These are phyloP conservation scores for Zarea fungicola DNA, from an alignment of 2,329 filamentous ascomycete genomes.

Conservation along the genomic window DNA sequence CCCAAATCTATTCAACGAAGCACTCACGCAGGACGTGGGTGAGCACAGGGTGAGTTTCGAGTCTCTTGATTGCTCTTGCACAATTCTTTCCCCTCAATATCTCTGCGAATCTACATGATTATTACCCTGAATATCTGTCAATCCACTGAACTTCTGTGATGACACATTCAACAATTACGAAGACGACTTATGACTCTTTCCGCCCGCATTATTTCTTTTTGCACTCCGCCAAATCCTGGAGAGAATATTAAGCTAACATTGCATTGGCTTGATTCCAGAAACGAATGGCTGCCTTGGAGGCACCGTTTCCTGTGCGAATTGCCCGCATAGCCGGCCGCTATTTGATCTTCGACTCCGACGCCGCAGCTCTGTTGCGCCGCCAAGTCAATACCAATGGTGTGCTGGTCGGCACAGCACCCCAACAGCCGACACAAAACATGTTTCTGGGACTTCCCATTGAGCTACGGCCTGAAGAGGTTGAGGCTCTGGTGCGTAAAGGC, in stretches of 20 bases:
- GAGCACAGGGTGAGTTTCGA: slow-evolving; percentile 16
- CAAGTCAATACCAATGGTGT: slow-evolving; percentile 81
- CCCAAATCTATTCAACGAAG: neutral
- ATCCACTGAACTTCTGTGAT: slow-evolving; percentile 50
- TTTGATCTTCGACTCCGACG: slow-evolving; percentile 82
- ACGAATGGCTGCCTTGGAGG: slow-evolving; percentile 18
- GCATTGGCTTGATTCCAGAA: slow-evolving; percentile 1
- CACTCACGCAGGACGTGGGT: slow-evolving; percentile 12
- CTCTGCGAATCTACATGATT: slow-evolving; percentile 39
- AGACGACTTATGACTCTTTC: slow-evolving; percentile 38
- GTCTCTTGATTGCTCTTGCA: slow-evolving; percentile 7
- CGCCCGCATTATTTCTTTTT: slow-evolving; percentile 4
- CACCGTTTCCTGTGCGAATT: slow-evolving; percentile 60
- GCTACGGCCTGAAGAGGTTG: slow-evolving; percentile 85
- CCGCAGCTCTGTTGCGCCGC: slow-evolving; percentile 71
- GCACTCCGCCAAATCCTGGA: neutral
- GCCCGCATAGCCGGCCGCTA: slow-evolving; percentile 76
- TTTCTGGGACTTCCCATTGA: slow-evolving; percentile 86
- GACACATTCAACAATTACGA: slow-evolving; percentile 39
- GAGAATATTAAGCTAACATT: slow-evolving; percentile 4
- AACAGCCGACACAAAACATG: slow-evolving; percentile 90
- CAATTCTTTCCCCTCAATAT: neutral
- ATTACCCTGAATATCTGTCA: slow-evolving; percentile 51
- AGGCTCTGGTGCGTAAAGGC: slow-evolving; percentile 70
- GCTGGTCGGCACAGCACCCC: slow-evolving; percentile 80